Base-by-base conservation (phyloP, 345 rosid species). In the Psidium guajava region DNA sequence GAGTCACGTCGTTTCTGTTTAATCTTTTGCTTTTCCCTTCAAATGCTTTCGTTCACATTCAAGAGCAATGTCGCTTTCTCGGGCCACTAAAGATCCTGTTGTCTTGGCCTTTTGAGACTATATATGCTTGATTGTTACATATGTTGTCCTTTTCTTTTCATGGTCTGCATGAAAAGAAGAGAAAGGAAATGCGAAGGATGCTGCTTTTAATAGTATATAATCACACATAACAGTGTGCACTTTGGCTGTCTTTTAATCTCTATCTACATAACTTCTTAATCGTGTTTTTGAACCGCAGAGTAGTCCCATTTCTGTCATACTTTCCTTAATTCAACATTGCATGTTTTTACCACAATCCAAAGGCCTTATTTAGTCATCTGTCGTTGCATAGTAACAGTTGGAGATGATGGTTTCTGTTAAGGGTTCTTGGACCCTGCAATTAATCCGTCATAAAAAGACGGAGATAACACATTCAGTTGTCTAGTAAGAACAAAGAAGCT, bases 81-180 rank as follows among this genome's bases (percentile, higher is more conserved):
- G 89, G 91, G 89, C 85, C 89, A 56, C 86, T 85, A 82, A 53
- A 84, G 22, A 85, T 86, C 88, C 82, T 83, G 87, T 86, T 88
- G 89, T 89, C 88, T 87, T 42, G 85, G 85, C 86, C 58, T 90
- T 85, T 86, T 84, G 85, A 84, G 83, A 53, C 83, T 82, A 44
- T 82, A 86, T 84, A 49, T 84, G 81, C 85, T 87, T 58, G n/a
- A 85, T 86, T 86, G 86, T 83, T 84, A 81, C 84, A 86, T 77
- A 21, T 69, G 11, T 83, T 83, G 59, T 82, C 85, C 74, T 83
- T 87, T 83, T 87, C 69, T 85, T 28, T 56, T 25, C 50, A 27
- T 40, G 16, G 22, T 36, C 36, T 20, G 80, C 47, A 3, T 44
- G 5, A 36, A 69, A 36, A 69, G 47, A 69, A 69, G 47, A 18